These are phyloP conservation scores for Agaricus sinodeliciosus DNA, from an alignment of 768 basidiomycete genomes.

Conservation along the genomic window DNA sequence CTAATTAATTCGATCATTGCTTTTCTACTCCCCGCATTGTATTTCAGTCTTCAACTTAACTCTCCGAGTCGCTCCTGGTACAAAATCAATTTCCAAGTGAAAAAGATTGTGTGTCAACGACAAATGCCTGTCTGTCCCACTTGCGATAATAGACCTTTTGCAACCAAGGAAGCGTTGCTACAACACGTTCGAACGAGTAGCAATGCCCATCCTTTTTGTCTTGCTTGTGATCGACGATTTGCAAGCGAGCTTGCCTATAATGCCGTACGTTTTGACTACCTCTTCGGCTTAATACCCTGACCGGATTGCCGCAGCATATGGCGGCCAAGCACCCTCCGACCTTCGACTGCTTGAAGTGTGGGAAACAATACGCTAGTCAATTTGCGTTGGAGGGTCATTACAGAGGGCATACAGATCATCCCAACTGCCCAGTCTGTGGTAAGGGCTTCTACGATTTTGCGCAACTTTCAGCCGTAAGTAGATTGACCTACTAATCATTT, in stretches of 20 bases:
- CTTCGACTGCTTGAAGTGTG: conserved; percentile 30
- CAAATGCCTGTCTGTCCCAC: conserved; percentile 30
- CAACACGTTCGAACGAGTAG: conserved; percentile 31
- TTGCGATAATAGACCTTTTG: conserved; percentile 27
- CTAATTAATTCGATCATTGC: conserved; percentile 7
- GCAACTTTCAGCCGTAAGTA: conserved; percentile 28
- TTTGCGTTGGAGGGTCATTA: conserved; percentile 40
- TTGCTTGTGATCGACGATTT: conserved; percentile 28
- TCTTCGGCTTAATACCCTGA: conserved; percentile 1
- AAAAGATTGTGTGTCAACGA: conserved; percentile 1
- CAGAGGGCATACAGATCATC: conserved; percentile 35
- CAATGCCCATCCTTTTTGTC: conserved; percentile 29
- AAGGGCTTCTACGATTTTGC: conserved; percentile 31
- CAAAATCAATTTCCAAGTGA: background rate
- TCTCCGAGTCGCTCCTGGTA: background rate
- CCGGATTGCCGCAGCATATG: conserved; percentile 26
- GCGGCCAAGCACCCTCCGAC: conserved; percentile 36
- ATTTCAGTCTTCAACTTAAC: background rate
- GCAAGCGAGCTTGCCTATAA: conserved; percentile 28
- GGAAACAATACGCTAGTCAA: conserved; percentile 24
- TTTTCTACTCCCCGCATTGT: conserved; percentile 1
- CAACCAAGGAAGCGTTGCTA: conserved; percentile 30
- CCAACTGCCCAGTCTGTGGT: conserved; percentile 39
- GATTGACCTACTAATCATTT: background rate
- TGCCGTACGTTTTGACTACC: conserved; percentile 22